Base-by-base conservation (phyloP, 495 filamentous ascomycete genomes). In the Penicillium waksmanii region DNA sequence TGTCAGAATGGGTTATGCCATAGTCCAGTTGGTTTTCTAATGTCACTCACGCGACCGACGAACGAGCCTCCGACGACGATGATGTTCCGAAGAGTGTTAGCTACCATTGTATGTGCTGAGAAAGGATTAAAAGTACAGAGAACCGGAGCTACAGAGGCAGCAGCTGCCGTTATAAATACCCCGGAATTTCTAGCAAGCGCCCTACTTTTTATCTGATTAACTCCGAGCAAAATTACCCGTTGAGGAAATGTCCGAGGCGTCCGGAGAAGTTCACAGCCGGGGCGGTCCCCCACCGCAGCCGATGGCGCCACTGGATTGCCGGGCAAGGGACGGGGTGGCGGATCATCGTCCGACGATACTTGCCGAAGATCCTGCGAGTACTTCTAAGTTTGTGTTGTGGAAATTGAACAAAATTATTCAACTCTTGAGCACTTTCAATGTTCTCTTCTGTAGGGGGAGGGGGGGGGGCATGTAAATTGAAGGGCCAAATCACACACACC, bases 21-120 rank as follows among this genome's bases (percentile, higher is more conserved):
- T 19, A 48, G 19, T 21, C 46, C 11, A 48, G 23, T 48, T 23
- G 21, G 10, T 13, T 9, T 23, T 5, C 5, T 6, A 27, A 17
- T 44, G n/a, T 2, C 3, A 64, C 70, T 63, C 46, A 77, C 72
- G 47, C 71, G 68, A 11, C 76, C 76, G 17, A 79, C 74, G 49
- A 76, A 79, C 2, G 76, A 79, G 11, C 76, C 76, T 18, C 76
- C 76, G 17, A 79, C 66, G 21, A 79, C 73, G 25, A 79, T 70
- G 33, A 79, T 68, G 54, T 79, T 79, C 25, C 69, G 72, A 15
- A 79, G 54, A 12, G 66, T 43, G 31, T 23, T 59, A 8, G 46
- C 53, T n/a, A 57, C 51, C 70, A 71, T 73, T 57, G 55, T 60
- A n/a, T 38, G 12, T 13, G 15, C 36, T 38, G 51, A 56, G 34